Percentiles rank a stretch among this genome's conserved stretches.
Evolutionary conservation across 2,329 filamentous ascomycete species (phyloP).

Genomic region (Apiospora hydei): DNA sequence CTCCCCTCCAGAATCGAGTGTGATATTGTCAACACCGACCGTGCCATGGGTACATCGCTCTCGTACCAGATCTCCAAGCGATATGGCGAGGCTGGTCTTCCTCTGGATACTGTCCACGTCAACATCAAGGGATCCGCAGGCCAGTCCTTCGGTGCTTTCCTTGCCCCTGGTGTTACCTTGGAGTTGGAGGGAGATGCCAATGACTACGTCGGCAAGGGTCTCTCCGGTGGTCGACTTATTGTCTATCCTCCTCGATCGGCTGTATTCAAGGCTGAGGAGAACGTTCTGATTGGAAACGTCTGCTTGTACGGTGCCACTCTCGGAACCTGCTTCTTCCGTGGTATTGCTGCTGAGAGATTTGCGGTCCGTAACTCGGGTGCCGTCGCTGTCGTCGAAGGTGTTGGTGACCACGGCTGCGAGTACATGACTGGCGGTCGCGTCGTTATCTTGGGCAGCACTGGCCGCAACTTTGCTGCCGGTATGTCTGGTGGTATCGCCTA

Average conservation of each 20-base stretch:
- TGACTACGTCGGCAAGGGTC: slow-evolving; percentile 95
- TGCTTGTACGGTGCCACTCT: slow-evolving; percentile 94
- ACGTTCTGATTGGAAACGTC: slow-evolving; percentile 90
- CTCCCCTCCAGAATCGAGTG: slow-evolving; percentile 93
- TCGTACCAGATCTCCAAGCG: slow-evolving; percentile 96
- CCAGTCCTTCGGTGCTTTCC: slow-evolving; percentile 94
- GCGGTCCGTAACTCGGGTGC: slow-evolving; percentile 96
- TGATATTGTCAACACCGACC: slow-evolving; percentile 95
- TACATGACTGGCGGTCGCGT: slow-evolving; percentile 98
- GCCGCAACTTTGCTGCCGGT: slow-evolving; percentile 96
- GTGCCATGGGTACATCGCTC: slow-evolving; percentile 89
- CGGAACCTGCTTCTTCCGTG: slow-evolving; percentile 95
- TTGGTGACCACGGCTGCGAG: slow-evolving; percentile 96
- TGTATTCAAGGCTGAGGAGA: slow-evolving; percentile 95
- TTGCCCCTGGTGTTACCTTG: slow-evolving; percentile 90
- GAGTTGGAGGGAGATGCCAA: slow-evolving; percentile 96
- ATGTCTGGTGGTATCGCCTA: slow-evolving; percentile 99
- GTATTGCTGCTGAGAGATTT: slow-evolving; percentile 94
- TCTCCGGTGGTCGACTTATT: slow-evolving; percentile 91
- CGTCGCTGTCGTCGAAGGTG: slow-evolving; percentile 93
- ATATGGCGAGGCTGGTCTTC: slow-evolving; percentile 87
- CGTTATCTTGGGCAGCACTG: slow-evolving; percentile 84
- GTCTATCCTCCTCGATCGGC: slow-evolving; percentile 90
- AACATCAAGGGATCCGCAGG: slow-evolving; percentile 97
- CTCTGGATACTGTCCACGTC: slow-evolving; percentile 91